A percentile compares a stretch with the other conserved stretches of the same genome.
Conservation (phyloP, 2,329 filamentous ascomycete species). For the Tolypocladium ovalisporum region DNA sequence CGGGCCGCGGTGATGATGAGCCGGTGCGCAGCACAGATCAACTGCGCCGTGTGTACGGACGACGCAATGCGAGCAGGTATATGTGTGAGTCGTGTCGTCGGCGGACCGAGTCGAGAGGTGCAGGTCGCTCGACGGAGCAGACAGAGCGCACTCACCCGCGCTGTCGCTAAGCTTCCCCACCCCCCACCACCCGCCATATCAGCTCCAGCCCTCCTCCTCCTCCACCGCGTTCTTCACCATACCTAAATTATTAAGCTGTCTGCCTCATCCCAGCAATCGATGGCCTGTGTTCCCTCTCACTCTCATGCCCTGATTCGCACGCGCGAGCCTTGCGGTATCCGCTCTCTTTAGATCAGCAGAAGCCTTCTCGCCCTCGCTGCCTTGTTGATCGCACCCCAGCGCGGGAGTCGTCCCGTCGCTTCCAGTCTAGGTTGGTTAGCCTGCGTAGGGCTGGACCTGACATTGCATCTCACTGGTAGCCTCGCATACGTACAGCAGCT, state of each 20-base stretch:
- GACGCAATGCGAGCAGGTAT: background rate
- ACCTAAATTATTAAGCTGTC: too few species aligned
- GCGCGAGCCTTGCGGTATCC: background rate
- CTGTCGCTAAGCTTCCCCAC: background rate
- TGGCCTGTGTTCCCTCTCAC: background rate
- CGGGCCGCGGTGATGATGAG: background rate
- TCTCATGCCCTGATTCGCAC: background rate
- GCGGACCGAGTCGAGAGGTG: background rate
- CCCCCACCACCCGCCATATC: background rate
- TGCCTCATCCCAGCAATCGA: background rate
- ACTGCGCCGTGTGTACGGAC: background rate
- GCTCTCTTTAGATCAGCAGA: background rate
- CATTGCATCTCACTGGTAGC: background rate
- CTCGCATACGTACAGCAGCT: background rate
- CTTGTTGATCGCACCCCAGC: background rate
- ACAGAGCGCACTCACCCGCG: background rate
- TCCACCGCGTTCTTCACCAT: background rate
- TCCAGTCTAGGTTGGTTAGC: background rate
- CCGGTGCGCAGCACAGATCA: background rate
- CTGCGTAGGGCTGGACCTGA: background rate
- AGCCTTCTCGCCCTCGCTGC: background rate
- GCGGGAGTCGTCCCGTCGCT: background rate
- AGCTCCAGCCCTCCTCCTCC: background rate
- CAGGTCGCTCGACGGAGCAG: background rate
- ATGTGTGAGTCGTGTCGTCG: background rate